Evolutionary conservation across 2,329 filamentous ascomycete genomes (phyloP).

Genomic region (Stagonosporopsis chrysanthemi): DNA sequence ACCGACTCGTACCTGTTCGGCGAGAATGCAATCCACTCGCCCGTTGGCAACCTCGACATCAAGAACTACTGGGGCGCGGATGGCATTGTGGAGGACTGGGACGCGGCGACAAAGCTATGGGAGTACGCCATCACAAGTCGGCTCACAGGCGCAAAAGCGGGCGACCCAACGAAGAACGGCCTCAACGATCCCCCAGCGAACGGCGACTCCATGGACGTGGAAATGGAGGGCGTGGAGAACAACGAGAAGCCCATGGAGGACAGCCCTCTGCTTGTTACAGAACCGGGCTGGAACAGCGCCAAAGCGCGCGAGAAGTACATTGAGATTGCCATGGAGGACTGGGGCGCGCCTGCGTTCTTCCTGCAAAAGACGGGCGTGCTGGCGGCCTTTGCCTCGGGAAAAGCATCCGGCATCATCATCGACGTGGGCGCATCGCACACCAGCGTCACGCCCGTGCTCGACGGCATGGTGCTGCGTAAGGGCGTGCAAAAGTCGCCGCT

Average conservation of each 20-base stretch:
- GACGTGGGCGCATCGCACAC: slow-evolving; percentile 90
- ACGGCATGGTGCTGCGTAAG: slow-evolving; percentile 92
- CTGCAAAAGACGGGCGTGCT: slow-evolving; percentile 87
- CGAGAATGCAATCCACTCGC: slow-evolving; percentile 86
- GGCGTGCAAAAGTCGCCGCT: slow-evolving; percentile 83
- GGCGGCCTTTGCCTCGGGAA: slow-evolving; percentile 90
- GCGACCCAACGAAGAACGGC: slow-evolving; percentile 76
- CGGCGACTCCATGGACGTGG: slow-evolving; percentile 61
- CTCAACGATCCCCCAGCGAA: slow-evolving; percentile 69
- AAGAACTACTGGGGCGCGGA: slow-evolving; percentile 91
- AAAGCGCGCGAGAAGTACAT: slow-evolving; percentile 94
- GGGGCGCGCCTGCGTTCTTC: slow-evolving; percentile 95
- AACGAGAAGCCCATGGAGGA: slow-evolving; percentile 80
- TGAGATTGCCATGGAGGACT: slow-evolving; percentile 96
- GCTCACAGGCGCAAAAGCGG: slow-evolving; percentile 77
- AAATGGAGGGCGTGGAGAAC: slow-evolving; percentile 67
- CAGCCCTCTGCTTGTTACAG: slow-evolving; percentile 90
- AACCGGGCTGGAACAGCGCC: slow-evolving; percentile 87
- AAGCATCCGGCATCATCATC: slow-evolving; percentile 89
- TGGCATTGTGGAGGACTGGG: slow-evolving; percentile 95
- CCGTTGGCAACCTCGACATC: slow-evolving; percentile 78
- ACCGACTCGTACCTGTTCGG: slow-evolving; percentile 72
- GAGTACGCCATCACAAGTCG: slow-evolving; percentile 90
- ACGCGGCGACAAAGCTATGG: slow-evolving; percentile 87
- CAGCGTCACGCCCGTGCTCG: slow-evolving; percentile 88